Evolutionary conservation across 2,329 filamentous ascomycete genomes (phyloP), one percentile per base, ranked within the genome.

Genomic region (Colletotrichum eleusines): DNA sequence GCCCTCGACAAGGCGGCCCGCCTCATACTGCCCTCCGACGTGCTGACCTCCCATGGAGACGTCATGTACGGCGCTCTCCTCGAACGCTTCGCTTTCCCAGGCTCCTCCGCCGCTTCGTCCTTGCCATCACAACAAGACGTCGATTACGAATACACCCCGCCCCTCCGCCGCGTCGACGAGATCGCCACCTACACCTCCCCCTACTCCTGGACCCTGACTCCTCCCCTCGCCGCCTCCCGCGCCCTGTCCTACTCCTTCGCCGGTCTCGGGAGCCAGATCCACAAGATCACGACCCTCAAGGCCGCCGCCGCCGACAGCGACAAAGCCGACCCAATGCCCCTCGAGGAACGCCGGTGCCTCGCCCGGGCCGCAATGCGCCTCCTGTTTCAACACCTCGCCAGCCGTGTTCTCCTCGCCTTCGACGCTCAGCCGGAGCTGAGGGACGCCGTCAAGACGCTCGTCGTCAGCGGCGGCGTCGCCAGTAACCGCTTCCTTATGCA

Each of bases 401-500:
- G 90, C 73, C 88, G 95, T 12, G 86, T 96, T 2, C 79, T 95
- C 18, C 84, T 96, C 53, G 92, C 89, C 0, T 83, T 97, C 12
- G 76, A 81, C 16, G 78, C 79, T 63, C 73, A 73, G 16, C 75
- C 78, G 2, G 73, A 73, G 23, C 75, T 79, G 40, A 66, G 70
- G n/a, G 72, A 78, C 50, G 50, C 38, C 33, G 23, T 90, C 9
- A 80, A 82, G 11, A 91, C 91, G 0, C 83, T 98, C 5, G 94
- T 98, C 12, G 87, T 98, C 5, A 92, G 94, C 48, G 96, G 96
- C 38, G 96, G 96, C 31, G 96, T 99, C 8, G 96, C 95, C 9
- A 91, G 93, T 62, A 98, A 98, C 80, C 81, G 81, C 61, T 98
- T 92, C 79, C 84, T 99, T 51, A 88, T 91, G 79, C 87, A 90